phyloP scores from a whole-genome alignment of 2,329 filamentous ascomycete species.

The Teratosphaeria zuluensis region DNA sequence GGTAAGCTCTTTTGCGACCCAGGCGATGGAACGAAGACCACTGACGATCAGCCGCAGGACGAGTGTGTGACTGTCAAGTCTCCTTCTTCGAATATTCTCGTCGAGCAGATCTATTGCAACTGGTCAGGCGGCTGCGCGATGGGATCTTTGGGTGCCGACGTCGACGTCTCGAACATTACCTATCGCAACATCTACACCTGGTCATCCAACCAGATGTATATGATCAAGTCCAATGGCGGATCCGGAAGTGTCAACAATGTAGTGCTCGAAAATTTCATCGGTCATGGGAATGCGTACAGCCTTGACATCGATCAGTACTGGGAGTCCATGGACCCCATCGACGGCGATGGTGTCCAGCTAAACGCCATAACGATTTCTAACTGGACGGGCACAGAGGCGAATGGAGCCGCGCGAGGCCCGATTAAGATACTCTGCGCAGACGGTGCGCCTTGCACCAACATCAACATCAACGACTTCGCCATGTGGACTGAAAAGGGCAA shows the following conservation, averaged over 20 bases:
- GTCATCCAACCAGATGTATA: slow-evolving; percentile 52
- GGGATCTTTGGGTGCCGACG: slow-evolving; percentile 43
- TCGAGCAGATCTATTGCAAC: slow-evolving; percentile 54
- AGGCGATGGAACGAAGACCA: background rate
- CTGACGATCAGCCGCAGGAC: slow-evolving; percentile 20
- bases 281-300: slow-evolving; percentile 50
- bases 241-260: slow-evolving; percentile 43
- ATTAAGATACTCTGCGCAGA: slow-evolving; percentile 45
- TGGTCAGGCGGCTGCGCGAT: slow-evolving; percentile 50
- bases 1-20: slow-evolving; percentile 16
- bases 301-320: slow-evolving; percentile 48
- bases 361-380: slow-evolving; percentile 44
- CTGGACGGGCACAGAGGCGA: slow-evolving; percentile 46
- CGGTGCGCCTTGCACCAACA: slow-evolving; percentile 42
- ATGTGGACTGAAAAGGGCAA: slow-evolving; percentile 44
- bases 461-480: slow-evolving; percentile 41
- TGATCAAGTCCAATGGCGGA: slow-evolving; percentile 51
- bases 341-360: slow-evolving; percentile 44
- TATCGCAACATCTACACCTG: slow-evolving; percentile 51
- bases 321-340: slow-evolving; percentile 32
- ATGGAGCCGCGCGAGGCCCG: slow-evolving; percentile 43
- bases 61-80: slow-evolving; percentile 51
- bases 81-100: slow-evolving; percentile 44
- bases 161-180: slow-evolving; percentile 41
- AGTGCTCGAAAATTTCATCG: slow-evolving; percentile 49